Percentiles rank a stretch among this genome's conserved stretches.
Conservation (phyloP, 2,329 filamentous ascomycete species). For the Cercospora beticola region DNA sequence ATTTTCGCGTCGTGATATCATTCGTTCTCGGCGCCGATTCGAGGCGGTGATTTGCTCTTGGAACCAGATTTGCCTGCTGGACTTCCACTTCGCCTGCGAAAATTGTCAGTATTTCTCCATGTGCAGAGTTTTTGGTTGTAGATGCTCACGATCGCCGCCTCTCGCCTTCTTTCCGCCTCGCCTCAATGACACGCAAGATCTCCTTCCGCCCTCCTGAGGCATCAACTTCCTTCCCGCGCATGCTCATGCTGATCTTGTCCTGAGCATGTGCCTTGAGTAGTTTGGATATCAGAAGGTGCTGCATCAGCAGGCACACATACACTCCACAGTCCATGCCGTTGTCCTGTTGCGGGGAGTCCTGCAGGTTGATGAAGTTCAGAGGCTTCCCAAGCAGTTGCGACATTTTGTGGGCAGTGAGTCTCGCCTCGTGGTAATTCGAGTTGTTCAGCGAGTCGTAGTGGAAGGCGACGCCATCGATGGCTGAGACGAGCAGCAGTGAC, state of each 20-base stretch:
- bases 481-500: conserved; percentile 85
- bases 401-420: conserved; percentile 67
- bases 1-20: neutral
- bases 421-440: conserved; percentile 73
- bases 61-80: conserved; percentile 21
- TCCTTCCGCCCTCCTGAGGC: conserved; percentile 78
- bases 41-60: conserved; percentile 28
- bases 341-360: conserved; percentile 85
- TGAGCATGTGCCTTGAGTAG: conserved; percentile 75
- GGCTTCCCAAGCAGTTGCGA: conserved; percentile 64
- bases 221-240: conserved; percentile 81
- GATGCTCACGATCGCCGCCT: conserved; percentile 72
- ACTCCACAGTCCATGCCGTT: conserved; percentile 94
- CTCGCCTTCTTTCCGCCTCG: conserved; percentile 81
- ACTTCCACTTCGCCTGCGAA: conserved; percentile 26
- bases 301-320: conserved; percentile 93
- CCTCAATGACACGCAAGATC: conserved; percentile 87
- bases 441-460: conserved; percentile 89
- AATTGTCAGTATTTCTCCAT: neutral
- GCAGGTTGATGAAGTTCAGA: conserved; percentile 75
- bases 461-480: conserved; percentile 87
- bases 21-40: conserved; percentile 33
- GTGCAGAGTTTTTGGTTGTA: neutral
- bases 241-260: conserved; percentile 91
- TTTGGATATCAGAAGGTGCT: conserved; percentile 82